Percentiles rank a stretch among this genome's conserved stretches.
phyloP scores from a whole-genome alignment of 202 grass and related monocot genomes.

The Cymbopogon flexuosus region DNA sequence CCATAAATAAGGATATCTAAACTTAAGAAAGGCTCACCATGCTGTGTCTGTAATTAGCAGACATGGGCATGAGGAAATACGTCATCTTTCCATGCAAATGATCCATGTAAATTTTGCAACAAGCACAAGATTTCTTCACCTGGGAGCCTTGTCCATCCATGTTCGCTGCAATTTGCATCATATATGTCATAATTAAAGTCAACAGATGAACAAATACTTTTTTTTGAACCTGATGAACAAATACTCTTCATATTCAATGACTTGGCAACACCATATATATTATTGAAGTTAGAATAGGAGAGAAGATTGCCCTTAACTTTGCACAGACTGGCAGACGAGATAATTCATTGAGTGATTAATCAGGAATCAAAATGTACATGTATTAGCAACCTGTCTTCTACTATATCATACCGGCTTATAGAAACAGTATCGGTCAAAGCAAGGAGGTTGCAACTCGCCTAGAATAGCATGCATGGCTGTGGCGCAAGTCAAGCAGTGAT shows the following conservation, averaged over 20 bases:
- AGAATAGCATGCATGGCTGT: no score
- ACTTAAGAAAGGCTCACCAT: neutral
- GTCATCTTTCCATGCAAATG: neutral
- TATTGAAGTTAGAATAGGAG: neutral
- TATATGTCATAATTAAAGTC: neutral
- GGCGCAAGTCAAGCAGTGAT: no score
- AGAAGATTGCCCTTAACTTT: neutral
- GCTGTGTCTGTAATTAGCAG: neutral
- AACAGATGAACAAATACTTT: neutral
- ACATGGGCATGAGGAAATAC: neutral
- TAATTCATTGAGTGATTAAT: no score
- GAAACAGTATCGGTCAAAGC: no score
- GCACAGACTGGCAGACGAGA: neutral
- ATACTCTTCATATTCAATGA: neutral
- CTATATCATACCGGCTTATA: no score
- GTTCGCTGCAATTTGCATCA: neutral
- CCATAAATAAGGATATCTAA: neutral
- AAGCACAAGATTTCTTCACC: neutral
- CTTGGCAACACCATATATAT: neutral
- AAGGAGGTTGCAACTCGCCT: no score
- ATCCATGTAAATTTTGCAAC: neutral
- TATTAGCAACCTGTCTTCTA: no score
- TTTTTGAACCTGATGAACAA: neutral
- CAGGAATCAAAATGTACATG: no score
- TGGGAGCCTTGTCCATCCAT: neutral